Evolutionary conservation across 2,329 filamentous ascomycete species (phyloP).

Genomic region (Aspergillus ustus): DNA sequence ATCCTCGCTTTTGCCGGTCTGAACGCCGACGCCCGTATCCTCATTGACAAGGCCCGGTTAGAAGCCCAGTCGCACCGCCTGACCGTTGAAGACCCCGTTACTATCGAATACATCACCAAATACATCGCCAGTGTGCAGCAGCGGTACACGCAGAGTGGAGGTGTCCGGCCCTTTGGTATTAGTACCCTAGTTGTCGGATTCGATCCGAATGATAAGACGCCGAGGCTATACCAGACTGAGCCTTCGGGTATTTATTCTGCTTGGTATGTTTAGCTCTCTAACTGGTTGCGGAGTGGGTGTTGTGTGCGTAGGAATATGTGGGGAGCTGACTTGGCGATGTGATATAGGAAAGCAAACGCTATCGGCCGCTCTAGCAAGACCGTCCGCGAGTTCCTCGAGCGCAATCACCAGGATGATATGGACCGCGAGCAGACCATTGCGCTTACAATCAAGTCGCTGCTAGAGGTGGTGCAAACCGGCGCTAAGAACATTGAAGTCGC

Average conservation of each 20-base stretch:
- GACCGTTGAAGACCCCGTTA: conserved; percentile 95
- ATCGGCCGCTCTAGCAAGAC: conserved; percentile 99
- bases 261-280: conserved; percentile 66
- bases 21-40: conserved; percentile 96
- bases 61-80: conserved; percentile 97
- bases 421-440: conserved; percentile 95
- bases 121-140: conserved; percentile 98
- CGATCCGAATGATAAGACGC: conserved; percentile 86
- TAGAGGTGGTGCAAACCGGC: conserved; percentile 97
- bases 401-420: conserved; percentile 99
- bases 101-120: conserved; percentile 99
- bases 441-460: conserved; percentile 94
- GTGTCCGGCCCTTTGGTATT: conserved; percentile 97
- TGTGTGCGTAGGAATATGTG: neutral
- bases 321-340: conserved; percentile 22
- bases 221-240: conserved; percentile 95
- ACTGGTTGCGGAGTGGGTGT: neutral
- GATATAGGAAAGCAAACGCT: conserved; percentile 91
- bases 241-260: conserved; percentile 99
- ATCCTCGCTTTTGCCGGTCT: conserved; percentile 96
- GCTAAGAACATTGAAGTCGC: conserved; percentile 99
- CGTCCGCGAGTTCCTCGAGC: conserved; percentile 95
- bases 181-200: conserved; percentile 99
- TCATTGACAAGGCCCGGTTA: conserved; percentile 96
- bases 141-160: conserved; percentile 97